These are phyloP conservation scores for Rhodotorula mucilaginosa DNA, from an alignment of 1,284 basidiomycete genomes.

Conservation along the genomic window DNA sequence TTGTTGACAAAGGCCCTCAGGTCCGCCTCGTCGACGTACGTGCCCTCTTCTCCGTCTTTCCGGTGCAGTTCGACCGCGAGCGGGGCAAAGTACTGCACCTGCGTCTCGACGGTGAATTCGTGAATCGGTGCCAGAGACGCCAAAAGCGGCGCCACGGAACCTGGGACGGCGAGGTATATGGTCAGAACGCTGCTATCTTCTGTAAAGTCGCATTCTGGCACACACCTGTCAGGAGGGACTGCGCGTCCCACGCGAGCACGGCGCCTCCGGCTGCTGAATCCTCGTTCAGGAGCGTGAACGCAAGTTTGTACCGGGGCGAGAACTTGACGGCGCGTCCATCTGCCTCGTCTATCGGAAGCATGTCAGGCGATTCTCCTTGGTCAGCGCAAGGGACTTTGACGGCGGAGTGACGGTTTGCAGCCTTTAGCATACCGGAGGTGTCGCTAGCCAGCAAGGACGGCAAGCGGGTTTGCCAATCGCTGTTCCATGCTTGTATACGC, in stretches of 20 bases:
- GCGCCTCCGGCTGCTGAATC: conserved; percentile 67
- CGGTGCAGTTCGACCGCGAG: conserved; percentile 63
- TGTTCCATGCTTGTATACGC: conserved; percentile 59
- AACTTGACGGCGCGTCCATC: conserved; percentile 62
- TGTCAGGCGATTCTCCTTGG: background rate
- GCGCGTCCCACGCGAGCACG: conserved; percentile 69
- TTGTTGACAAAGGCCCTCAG: conserved; percentile 91
- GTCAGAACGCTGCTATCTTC: background rate
- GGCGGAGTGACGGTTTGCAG: too few relatives aligned
- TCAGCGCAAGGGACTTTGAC: background rate
- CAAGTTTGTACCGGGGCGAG: conserved; percentile 70
- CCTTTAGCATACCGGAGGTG: background rate
- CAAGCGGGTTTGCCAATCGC: background rate
- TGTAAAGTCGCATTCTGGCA: background rate
- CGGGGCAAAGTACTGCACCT: conserved; percentile 87
- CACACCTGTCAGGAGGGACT: conserved; percentile 58
- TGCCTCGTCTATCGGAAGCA: background rate
- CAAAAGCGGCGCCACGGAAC: conserved; percentile 66
- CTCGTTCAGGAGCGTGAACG: conserved; percentile 83
- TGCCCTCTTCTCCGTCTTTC: conserved; percentile 48
- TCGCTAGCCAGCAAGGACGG: background rate
- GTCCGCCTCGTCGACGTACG: conserved; percentile 71
- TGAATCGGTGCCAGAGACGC: conserved; percentile 65
- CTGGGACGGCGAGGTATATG: conserved; percentile 51
- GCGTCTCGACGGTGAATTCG: conserved; percentile 89